Conservation (phyloP, 2,329 filamentous ascomycete species). For the Claviceps digitariae region DNA sequence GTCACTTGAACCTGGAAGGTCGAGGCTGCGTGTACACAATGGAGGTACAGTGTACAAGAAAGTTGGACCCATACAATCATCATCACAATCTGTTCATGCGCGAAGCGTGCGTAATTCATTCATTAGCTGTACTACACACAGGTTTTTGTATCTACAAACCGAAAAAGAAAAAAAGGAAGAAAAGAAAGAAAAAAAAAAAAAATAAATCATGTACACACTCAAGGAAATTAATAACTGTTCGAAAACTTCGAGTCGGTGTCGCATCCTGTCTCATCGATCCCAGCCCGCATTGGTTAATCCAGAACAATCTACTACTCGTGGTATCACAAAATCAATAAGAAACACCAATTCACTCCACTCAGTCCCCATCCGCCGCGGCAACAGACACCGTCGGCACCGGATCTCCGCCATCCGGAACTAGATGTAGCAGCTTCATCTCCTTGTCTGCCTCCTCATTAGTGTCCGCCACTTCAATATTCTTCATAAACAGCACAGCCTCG, state of each 20-base stretch:
- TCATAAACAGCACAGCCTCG: constrained; percentile 4
- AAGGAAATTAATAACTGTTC: not conserved
- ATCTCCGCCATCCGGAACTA: too few relatives aligned
- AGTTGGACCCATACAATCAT: too few relatives aligned
- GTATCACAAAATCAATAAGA: constrained; percentile 1
- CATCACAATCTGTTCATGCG: too few relatives aligned
- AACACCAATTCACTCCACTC: too few relatives aligned
- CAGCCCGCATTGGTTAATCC: not conserved
- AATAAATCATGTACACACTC: not conserved
- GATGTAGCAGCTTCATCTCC: not conserved
- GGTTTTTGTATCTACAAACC: not conserved
- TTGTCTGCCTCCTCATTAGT: not conserved
- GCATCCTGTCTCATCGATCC: too few relatives aligned
- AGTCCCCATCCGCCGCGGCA: too few relatives aligned
- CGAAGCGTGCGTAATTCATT: not conserved
- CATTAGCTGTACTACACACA: not conserved
- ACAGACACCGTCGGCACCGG: too few relatives aligned
- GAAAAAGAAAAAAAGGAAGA: not conserved
- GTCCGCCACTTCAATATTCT: not conserved
- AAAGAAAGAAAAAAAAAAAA: not conserved
- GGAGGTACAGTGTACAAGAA: too few relatives aligned
- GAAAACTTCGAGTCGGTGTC: not conserved
- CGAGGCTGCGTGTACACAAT: too few relatives aligned
- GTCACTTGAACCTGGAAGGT: too few relatives aligned
- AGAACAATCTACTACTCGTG: not conserved